A percentile compares a stretch with the other conserved stretches of the same genome.
Conservation (phyloP, 495 filamentous ascomycete species). For the Talaromyces thailandensis region DNA sequence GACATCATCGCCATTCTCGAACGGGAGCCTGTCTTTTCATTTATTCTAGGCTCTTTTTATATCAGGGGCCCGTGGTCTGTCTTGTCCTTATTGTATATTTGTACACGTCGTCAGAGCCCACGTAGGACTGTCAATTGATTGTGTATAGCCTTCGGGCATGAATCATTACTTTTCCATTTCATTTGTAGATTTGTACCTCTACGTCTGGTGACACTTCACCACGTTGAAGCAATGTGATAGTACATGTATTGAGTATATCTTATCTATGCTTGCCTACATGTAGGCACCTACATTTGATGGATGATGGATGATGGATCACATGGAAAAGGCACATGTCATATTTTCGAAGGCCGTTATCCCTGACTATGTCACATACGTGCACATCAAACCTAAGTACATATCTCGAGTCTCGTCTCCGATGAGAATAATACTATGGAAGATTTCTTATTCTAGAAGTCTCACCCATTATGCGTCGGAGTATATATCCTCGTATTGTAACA, state of each 20-base stretch:
- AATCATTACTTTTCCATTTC: neutral
- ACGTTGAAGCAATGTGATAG: neutral
- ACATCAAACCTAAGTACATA: neutral
- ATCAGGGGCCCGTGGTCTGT: neutral
- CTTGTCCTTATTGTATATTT: conserved; percentile 4
- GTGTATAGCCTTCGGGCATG: neutral
- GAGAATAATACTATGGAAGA: neutral
- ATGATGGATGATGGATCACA: neutral
- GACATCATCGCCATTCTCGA: neutral
- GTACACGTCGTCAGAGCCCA: conserved; percentile 7
- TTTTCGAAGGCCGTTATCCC: neutral
- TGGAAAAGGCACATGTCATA: neutral
- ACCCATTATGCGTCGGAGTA: neutral
- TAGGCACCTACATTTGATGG: neutral
- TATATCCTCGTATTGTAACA: neutral
- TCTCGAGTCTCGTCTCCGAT: neutral
- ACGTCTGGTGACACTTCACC: neutral
- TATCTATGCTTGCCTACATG: neutral
- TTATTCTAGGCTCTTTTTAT: neutral
- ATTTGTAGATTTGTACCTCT: neutral
- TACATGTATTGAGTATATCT: neutral
- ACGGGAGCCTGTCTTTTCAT: neutral
- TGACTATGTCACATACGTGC: neutral
- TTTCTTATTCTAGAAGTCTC: neutral
- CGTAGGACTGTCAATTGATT: conserved; percentile 7